phyloP scores from a whole-genome alignment of 1,284 basidiomycete species.

The Microbotryum silenes-acaulis region DNA sequence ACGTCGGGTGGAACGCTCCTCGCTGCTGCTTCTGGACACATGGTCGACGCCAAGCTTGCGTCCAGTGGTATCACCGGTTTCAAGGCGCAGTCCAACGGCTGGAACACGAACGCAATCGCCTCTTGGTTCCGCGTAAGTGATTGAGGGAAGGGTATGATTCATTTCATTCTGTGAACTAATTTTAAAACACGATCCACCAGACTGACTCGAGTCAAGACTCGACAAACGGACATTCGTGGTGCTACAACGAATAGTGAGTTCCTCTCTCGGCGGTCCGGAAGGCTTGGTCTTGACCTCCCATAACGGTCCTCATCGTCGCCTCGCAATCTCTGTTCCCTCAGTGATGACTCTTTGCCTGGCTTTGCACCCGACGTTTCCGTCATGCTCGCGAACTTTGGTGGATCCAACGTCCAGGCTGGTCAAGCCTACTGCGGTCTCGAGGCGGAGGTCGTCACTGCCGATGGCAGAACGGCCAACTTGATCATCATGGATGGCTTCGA shows the following conservation, averaged over 20 bases:
- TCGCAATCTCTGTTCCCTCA: conserved; percentile 11
- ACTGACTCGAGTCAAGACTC: conserved; percentile 13
- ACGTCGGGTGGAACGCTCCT: no score
- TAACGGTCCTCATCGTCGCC: no score
- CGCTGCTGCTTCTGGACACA: no score
- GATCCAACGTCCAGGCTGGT: background rate
- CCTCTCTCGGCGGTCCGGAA: no score
- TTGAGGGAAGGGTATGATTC: no score
- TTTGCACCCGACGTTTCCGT: conserved; percentile 20
- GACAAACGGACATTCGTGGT: conserved; percentile 17
- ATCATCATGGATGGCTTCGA: conserved; percentile 29
- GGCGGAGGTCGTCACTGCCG: conserved; percentile 15
- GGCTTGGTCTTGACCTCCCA: no score
- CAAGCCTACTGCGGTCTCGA: conserved; percentile 9
- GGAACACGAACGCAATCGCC: no score
- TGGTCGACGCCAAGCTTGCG: no score
- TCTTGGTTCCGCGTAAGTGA: no score
- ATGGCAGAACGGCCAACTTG: conserved; percentile 8
- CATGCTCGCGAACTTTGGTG: conserved; percentile 24
- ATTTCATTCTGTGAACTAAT: background rate
- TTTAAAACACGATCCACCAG: conserved; percentile 23
- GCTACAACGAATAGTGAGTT: no score
- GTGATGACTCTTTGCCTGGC: conserved; percentile 13
- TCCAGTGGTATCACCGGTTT: no score
- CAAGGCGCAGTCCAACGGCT: no score